Evolutionary conservation across 2,329 filamentous ascomycete genomes (phyloP).

Genomic region (Trichoderma sp.): DNA sequence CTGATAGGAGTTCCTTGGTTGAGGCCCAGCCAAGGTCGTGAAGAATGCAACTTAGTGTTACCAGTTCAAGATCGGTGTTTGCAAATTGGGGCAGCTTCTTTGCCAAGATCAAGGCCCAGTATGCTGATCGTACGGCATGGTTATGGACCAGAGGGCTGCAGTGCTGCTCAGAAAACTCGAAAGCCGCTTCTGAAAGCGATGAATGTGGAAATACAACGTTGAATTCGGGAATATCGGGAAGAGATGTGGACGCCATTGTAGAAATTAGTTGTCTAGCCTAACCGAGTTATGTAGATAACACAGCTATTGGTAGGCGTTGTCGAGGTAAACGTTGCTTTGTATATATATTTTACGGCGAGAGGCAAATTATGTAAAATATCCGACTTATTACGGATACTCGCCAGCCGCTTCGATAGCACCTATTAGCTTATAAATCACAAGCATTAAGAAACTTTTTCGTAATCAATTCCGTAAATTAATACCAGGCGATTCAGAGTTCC

Average conservation of each 20-base stretch:
- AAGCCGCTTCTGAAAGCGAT: neutral
- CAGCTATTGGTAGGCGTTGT: neutral
- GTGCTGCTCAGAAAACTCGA: neutral
- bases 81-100: neutral
- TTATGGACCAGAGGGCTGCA: neutral
- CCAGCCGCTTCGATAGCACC: neutral
- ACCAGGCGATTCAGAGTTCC: neutral
- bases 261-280: neutral
- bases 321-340: neutral
- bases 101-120: neutral
- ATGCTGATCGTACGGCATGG: neutral
- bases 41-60: neutral
- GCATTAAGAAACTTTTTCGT: neutral
- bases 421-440: neutral
- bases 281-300: neutral
- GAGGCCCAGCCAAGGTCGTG: neutral
- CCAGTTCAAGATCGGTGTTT: neutral
- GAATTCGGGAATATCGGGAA: neutral
- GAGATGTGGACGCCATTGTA: neutral
- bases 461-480: neutral
- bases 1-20: neutral
- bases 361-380: neutral
- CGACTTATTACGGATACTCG: neutral
- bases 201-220: neutral
- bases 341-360: neutral